Percentiles rank a stretch among this genome's conserved stretches.
These are phyloP conservation scores for Ceratocystis cacaofunesta DNA, from an alignment of 2,329 filamentous ascomycete species.

Conservation along the genomic window DNA sequence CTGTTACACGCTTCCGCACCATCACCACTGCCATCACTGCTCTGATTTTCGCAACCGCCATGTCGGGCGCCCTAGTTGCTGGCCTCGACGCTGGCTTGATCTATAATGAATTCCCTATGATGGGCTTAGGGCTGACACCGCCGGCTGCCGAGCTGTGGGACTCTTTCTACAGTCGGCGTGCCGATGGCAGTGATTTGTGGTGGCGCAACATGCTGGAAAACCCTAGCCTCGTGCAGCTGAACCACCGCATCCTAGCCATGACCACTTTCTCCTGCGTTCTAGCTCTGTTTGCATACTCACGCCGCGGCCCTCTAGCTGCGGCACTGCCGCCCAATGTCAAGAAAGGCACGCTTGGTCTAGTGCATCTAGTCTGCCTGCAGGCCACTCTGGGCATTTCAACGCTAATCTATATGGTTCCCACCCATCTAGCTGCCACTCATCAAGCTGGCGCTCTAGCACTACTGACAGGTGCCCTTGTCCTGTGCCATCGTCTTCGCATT, in stretches of 20 bases:
- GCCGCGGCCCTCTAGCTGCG: conserved; percentile 42
- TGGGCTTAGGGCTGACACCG: conserved; percentile 73
- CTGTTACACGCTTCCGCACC: conserved; percentile 58
- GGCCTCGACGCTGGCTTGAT: conserved; percentile 92
- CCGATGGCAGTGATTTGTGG: conserved; percentile 70
- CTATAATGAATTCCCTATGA: conserved; percentile 96
- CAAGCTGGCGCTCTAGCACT: conserved; percentile 82
- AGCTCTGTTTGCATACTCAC: conserved; percentile 65
- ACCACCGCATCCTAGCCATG: conserved; percentile 83
- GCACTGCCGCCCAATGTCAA: conserved; percentile 48
- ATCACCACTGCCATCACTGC: conserved; percentile 54
- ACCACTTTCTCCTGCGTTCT: conserved; percentile 75
- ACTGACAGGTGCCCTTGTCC: conserved; percentile 63
- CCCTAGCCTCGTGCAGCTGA: conserved; percentile 84
- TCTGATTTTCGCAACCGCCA: conserved; percentile 75
- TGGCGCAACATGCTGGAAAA: conserved; percentile 99
- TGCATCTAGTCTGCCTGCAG: conserved; percentile 71
- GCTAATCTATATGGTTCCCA: conserved; percentile 85
- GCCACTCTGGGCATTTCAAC: conserved; percentile 79
- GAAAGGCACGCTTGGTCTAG: conserved; percentile 60
- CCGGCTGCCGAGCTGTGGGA: conserved; percentile 74
- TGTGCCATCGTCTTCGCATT: conserved; percentile 64
- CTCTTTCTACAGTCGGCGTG: conserved; percentile 65
- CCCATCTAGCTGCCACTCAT: conserved; percentile 73
- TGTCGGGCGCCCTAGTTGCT: conserved; percentile 87